Evolutionary conservation across 306 rosid genomes (phyloP).

Genomic region (Pyrus bretschneideri): DNA sequence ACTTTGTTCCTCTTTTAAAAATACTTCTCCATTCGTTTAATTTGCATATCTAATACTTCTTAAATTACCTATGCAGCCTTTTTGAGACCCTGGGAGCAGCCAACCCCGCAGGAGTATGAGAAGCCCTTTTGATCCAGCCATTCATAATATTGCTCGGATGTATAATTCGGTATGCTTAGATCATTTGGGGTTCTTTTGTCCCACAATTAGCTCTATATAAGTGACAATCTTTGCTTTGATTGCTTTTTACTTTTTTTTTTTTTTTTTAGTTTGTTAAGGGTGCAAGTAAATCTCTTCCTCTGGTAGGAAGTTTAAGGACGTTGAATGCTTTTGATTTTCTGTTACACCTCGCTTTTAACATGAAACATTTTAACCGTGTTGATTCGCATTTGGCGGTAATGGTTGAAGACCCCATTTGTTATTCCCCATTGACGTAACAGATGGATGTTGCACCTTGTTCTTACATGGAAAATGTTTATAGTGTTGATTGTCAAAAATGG

Average conservation of each 20-base stretch:
- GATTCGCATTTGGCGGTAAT: neutral
- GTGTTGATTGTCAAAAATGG: neutral
- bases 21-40: neutral
- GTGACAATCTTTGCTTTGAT: conserved; percentile 19
- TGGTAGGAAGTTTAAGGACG: conserved; percentile 21
- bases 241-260: neutral
- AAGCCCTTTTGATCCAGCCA: conserved; percentile 55
- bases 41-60: conserved; percentile 11
- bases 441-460: neutral
- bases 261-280: conserved; percentile 1
- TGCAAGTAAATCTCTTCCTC: conserved; percentile 22
- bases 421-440: neutral
- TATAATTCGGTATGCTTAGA: conserved; percentile 33
- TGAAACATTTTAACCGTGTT: neutral
- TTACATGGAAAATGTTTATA: neutral
- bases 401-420: conserved; percentile 12
- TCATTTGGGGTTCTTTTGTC: conserved; percentile 17
- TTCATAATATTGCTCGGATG: conserved; percentile 16
- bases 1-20: neutral
- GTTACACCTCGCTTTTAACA: neutral
- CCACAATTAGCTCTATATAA: neutral
- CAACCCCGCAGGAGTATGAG: conserved; percentile 65
- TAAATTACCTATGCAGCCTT: conserved; percentile 38
- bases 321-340: neutral
- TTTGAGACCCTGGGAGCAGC: conserved; percentile 76